These are phyloP conservation scores for Lactifluus echinatus DNA, from an alignment of 768 basidiomycete species.

Conservation along the genomic window DNA sequence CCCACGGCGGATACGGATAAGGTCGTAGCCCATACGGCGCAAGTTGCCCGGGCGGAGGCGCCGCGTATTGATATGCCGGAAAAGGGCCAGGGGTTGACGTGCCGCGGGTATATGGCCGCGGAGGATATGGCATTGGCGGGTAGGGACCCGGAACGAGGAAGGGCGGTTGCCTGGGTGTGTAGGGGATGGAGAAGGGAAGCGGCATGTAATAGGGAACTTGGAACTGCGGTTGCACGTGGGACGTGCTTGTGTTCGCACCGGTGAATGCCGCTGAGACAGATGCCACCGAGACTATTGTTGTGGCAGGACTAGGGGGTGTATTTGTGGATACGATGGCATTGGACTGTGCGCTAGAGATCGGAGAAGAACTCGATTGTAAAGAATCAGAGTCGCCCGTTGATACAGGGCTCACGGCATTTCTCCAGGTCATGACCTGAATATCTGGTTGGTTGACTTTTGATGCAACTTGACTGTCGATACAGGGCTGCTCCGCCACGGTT, in stretches of 20 bases:
- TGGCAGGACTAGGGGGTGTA: conserved; percentile 2
- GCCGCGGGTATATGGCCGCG: conserved; percentile 14
- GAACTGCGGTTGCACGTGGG: conserved; percentile 20
- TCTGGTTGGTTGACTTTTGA: background rate
- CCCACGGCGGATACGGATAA: conserved; percentile 19
- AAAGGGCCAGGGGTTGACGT: background rate
- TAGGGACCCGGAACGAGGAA: conserved; percentile 21
- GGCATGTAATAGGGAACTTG: conserved; percentile 33
- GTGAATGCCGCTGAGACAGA: background rate
- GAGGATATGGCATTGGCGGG: conserved; percentile 23
- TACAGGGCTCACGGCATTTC: conserved; percentile 1
- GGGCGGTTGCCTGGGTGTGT: conserved; percentile 20
- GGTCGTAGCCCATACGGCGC: conserved; percentile 14
- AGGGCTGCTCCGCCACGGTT: background rate
- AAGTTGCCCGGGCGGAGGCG: conserved; percentile 9
- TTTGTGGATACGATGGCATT: background rate
- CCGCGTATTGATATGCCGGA: conserved; percentile 6
- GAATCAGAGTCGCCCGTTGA: conserved; percentile 6
- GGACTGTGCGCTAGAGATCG: background rate
- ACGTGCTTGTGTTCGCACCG: conserved; percentile 19
- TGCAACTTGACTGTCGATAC: background rate
- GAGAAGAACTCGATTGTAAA: background rate
- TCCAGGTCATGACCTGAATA: conserved; percentile 2
- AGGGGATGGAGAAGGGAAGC: conserved; percentile 29
- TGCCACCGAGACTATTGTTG: background rate